These are phyloP conservation scores for Clitopilus hobsonii DNA, from an alignment of 768 basidiomycete genomes.

Conservation along the genomic window DNA sequence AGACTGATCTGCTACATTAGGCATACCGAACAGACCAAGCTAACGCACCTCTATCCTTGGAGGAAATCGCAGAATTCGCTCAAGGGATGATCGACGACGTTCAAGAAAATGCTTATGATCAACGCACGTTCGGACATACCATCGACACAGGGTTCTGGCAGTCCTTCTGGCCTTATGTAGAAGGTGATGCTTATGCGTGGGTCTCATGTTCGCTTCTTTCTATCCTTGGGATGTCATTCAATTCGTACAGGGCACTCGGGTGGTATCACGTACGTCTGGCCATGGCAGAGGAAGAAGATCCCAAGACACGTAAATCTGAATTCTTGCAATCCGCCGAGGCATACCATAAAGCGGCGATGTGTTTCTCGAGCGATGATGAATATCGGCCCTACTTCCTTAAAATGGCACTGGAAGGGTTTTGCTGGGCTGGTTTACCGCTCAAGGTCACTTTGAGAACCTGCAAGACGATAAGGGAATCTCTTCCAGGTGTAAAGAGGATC, in stretches of 20 bases:
- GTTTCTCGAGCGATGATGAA: not conserved
- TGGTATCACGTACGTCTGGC: conserved; percentile 21
- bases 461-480: conserved; percentile 12
- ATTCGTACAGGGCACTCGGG: conserved; percentile 18
- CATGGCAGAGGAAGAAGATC: not conserved
- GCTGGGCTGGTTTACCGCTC: not conserved
- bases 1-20: conserved; percentile 4
- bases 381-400: not conserved
- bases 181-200: conserved; percentile 31
- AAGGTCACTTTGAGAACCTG: not conserved
- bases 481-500: conserved; percentile 16
- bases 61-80: conserved; percentile 26
- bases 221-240: not conserved
- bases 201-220: conserved; percentile 6
- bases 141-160: conserved; percentile 24
- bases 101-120: conserved; percentile 17
- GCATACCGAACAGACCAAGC: conserved; percentile 8
- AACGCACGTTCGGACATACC: not conserved
- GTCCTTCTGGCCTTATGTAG: conserved; percentile 33
- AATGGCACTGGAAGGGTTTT: not conserved
- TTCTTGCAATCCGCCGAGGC: not conserved
- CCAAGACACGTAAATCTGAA: not conserved
- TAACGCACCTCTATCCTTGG: conserved; percentile 14
- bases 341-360: not conserved
- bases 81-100: conserved; percentile 25